Percentiles rank a stretch among this genome's conserved stretches.
Evolutionary conservation across 495 filamentous ascomycete species (phyloP).

Genomic region (Choiromyces venosus): DNA sequence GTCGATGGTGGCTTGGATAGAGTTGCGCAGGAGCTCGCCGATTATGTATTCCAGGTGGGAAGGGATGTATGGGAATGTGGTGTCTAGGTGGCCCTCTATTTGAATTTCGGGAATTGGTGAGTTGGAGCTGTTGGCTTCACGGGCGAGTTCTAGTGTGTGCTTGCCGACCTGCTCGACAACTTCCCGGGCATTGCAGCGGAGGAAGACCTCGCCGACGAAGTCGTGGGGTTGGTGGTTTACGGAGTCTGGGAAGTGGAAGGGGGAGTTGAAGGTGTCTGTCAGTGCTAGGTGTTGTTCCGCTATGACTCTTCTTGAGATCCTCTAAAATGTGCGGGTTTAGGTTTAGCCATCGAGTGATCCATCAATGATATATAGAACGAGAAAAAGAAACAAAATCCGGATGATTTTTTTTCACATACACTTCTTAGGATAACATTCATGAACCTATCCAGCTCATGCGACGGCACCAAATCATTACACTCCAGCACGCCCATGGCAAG

Average conservation of each 20-base stretch:
- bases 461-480: constrained; percentile 68
- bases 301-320: constrained; percentile 92
- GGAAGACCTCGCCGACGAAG: constrained; percentile 91
- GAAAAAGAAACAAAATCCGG: constrained; percentile 16
- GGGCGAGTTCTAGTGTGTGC: constrained; percentile 62
- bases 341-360: background rate
- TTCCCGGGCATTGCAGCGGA: constrained; percentile 86
- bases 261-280: constrained; percentile 91
- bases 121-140: constrained; percentile 63
- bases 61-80: constrained; percentile 92
- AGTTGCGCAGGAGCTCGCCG: constrained; percentile 90
- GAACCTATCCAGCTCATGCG: constrained; percentile 78
- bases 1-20: constrained; percentile 84
- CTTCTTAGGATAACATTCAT: constrained; percentile 92
- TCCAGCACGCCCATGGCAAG: constrained; percentile 91
- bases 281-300: constrained; percentile 95
- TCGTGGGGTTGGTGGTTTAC: constrained; percentile 66
- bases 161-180: constrained; percentile 78
- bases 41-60: constrained; percentile 96
- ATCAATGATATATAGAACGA: background rate
- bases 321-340: constrained; percentile 51
- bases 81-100: constrained; percentile 79
- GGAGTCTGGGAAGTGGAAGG: constrained; percentile 83
- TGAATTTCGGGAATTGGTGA: constrained; percentile 69
- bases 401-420: constrained; percentile 55